A percentile compares a stretch with the other conserved stretches of the same genome.
phyloP scores from a whole-genome alignment of 1,284 basidiomycete genomes.

The Erythrobasidium hasegawianum region DNA sequence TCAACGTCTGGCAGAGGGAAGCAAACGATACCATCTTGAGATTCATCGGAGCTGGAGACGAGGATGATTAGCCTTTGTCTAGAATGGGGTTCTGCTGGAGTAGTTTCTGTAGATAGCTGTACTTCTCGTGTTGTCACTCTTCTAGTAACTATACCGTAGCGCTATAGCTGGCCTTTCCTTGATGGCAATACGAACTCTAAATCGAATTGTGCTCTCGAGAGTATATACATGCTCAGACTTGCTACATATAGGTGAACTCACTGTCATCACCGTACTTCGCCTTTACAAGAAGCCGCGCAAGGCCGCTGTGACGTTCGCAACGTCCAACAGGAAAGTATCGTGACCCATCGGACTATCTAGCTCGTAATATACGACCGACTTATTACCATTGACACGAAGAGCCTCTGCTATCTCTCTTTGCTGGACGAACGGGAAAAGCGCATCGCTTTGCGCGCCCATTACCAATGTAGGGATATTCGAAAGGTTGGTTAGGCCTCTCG shows the following conservation, averaged over 20 bases:
- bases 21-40: conserved; percentile 28
- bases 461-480: conserved; percentile 75
- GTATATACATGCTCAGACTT: too few relatives aligned
- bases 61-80: not conserved
- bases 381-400: conserved; percentile 80
- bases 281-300: conserved; percentile 65
- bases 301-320: conserved; percentile 71
- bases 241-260: too few relatives aligned
- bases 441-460: conserved; percentile 93
- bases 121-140: too few relatives aligned
- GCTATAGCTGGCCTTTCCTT: too few relatives aligned
- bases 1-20: conserved; percentile 37
- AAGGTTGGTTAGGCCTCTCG: conserved; percentile 75
- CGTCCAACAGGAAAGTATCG: conserved; percentile 85
- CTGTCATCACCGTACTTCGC: not conserved
- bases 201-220: too few relatives aligned
- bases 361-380: conserved; percentile 89
- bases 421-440: conserved; percentile 95
- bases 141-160: too few relatives aligned
- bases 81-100: too few relatives aligned
- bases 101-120: too few relatives aligned
- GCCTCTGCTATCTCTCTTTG: conserved; percentile 94
- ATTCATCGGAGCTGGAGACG: conserved; percentile 20
- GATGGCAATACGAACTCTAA: too few relatives aligned
- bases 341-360: conserved; percentile 93